Evolutionary conservation across 345 rosid species (phyloP).

Genomic region (Populus alba): DNA sequence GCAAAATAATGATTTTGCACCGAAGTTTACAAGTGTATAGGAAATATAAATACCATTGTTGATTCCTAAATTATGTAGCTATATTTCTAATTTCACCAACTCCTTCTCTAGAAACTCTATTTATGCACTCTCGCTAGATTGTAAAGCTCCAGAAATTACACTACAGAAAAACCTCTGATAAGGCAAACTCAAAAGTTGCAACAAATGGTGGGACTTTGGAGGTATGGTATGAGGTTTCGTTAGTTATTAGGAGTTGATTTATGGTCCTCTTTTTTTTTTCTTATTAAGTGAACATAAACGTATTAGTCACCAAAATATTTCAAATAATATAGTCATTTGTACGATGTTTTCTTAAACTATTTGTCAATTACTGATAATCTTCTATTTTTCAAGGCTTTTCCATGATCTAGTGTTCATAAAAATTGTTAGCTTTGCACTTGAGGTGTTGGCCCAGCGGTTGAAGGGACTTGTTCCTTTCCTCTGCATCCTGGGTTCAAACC

Average conservation of each 20-base stretch:
- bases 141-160: slow-evolving; percentile 33
- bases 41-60: too few species aligned
- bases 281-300: background rate
- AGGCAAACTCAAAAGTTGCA: slow-evolving; percentile 5
- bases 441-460: too few species aligned
- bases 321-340: accelerated
- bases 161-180: slow-evolving; percentile 35
- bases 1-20: too few species aligned
- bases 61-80: slow-evolving; percentile 57
- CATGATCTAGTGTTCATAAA: too few species aligned
- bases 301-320: background rate
- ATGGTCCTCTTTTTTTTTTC: background rate
- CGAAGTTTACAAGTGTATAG: too few species aligned
- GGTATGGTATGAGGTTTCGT: slow-evolving; percentile 21
- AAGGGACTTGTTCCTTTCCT: too few species aligned
- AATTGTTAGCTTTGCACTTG: too few species aligned
- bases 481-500: too few species aligned
- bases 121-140: slow-evolving; percentile 35
- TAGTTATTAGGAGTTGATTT: slow-evolving; percentile 1
- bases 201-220: slow-evolving; percentile 18
- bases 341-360: too few species aligned
- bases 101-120: slow-evolving; percentile 22
- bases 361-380: accelerated
- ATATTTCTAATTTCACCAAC: slow-evolving; percentile 27
- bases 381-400: too few species aligned